Percentiles rank a stretch among this genome's conserved stretches.
Conservation (phyloP, 2,329 filamentous ascomycete species). For the Arthrobotrys musiformis region DNA sequence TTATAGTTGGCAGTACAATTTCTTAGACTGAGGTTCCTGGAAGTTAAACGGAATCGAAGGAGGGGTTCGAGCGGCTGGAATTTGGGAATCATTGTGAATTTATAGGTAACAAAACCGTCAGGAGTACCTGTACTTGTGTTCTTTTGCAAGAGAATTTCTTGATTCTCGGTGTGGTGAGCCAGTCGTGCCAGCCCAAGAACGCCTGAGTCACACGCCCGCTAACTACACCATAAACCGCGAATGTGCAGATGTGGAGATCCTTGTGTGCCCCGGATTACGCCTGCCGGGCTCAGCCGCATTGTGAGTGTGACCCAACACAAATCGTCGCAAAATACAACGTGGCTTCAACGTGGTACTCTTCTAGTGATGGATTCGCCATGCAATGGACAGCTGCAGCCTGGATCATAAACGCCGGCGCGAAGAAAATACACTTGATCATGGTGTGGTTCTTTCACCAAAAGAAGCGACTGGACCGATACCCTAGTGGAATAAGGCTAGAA, state of each 20-base stretch:
- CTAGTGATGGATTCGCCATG: too few relatives aligned
- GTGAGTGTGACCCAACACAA: neutral
- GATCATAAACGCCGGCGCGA: too few relatives aligned
- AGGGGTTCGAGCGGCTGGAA: too few relatives aligned
- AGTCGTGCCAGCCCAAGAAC: too few relatives aligned
- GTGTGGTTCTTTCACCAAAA: too few relatives aligned
- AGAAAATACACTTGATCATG: too few relatives aligned
- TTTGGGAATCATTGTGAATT: neutral
- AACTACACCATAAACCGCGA: neutral
- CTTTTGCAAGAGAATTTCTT: neutral
- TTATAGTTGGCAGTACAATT: neutral
- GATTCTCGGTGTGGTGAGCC: neutral
- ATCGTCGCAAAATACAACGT: neutral
- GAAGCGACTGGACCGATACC: too few relatives aligned
- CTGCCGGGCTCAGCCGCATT: conserved; percentile 12
- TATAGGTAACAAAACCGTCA: neutral
- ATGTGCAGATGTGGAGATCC: neutral
- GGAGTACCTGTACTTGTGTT: too few relatives aligned
- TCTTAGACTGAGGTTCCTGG: neutral
- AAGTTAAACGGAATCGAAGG: neutral
- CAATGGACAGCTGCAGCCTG: too few relatives aligned
- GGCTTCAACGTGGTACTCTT: neutral
- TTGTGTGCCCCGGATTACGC: conserved; percentile 24
- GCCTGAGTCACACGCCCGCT: conserved; percentile 26
- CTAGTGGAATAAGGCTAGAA: too few relatives aligned